These are phyloP conservation scores for Arthrobotrys pseudoclavata DNA, from an alignment of 2,329 filamentous ascomycete genomes.

Conservation along the genomic window DNA sequence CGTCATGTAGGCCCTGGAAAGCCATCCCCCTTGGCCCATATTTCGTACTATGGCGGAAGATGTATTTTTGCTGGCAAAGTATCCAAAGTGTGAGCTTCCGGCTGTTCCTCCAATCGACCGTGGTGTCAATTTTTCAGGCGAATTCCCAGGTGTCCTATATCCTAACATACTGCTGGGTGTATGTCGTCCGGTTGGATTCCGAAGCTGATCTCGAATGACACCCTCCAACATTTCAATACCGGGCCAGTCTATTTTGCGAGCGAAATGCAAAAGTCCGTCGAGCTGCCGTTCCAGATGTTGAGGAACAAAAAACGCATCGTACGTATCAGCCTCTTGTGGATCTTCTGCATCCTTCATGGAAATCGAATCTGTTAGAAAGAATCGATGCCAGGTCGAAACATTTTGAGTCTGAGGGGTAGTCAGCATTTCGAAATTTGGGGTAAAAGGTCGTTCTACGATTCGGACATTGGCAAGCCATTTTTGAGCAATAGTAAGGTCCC, in stretches of 20 bases:
- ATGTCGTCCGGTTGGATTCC: slow-evolving; percentile 61
- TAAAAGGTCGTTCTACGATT: slow-evolving; percentile 68
- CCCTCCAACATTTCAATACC: slow-evolving; percentile 70
- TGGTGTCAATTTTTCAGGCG: slow-evolving; percentile 63
- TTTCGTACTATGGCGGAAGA: slow-evolving; percentile 66
- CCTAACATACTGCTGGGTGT: slow-evolving; percentile 61
- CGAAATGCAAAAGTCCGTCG: slow-evolving; percentile 75
- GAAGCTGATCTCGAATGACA: slow-evolving; percentile 69
- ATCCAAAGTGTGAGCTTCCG: slow-evolving; percentile 64
- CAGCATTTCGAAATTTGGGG: slow-evolving; percentile 45
- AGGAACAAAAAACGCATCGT: slow-evolving; percentile 65
- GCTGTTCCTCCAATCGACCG: slow-evolving; percentile 66
- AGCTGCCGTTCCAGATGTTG: slow-evolving; percentile 74
- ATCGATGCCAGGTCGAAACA: slow-evolving; percentile 47
- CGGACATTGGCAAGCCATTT: slow-evolving; percentile 78
- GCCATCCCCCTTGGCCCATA: slow-evolving; percentile 75
- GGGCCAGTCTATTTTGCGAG: slow-evolving; percentile 75
- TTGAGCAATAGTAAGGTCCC: slow-evolving; percentile 76
- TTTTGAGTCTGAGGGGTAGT: slow-evolving; percentile 63
- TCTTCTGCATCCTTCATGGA: slow-evolving; percentile 48
- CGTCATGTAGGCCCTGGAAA: slow-evolving; percentile 77
- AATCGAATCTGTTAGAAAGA: slow-evolving; percentile 62
- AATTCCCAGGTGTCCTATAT: slow-evolving; percentile 63
- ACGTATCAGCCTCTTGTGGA: slow-evolving; percentile 52
- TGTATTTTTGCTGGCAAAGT: slow-evolving; percentile 41